Base-by-base conservation (phyloP, 2,329 filamentous ascomycete genomes). In the Verticillium longisporum region DNA sequence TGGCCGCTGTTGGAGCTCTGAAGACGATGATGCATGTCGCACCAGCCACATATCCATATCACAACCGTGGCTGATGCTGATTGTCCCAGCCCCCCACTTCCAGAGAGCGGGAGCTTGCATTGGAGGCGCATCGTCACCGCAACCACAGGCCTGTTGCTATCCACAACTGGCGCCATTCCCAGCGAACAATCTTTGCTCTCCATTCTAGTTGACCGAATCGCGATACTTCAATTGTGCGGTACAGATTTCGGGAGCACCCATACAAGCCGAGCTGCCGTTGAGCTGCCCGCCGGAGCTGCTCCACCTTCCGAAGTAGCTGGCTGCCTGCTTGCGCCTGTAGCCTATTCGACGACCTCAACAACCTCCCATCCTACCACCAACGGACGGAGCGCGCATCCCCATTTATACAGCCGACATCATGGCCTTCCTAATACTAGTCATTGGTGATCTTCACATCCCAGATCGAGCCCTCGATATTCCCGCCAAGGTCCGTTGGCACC, bases 361-460 rank as follows among this genome's bases (percentile, higher is more conserved):
- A 36, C 32, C 7, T 13, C 26, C 26, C 31, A 61, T 58, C 58
- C 55, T 26, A 26, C 38, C 41, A 53, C n/a, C 45, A 45, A 15
- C 18, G 33, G 14, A 50, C n/a, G 41, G 21, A 50, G 41, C 41
- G n/a, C 41, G 21, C 21, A 31, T 45, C 31, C 54, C 55, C 38
- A 18, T 15, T 6, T 15, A 18, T 55, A 56, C 18, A 21, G 37
- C 56, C 58, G 31, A 53, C 69, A 89, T 86, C 81, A 92, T 94
- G 80, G 91, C 92, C 66, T 91, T 94, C 77, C 83, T 97, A 68
- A 92, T 96, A 72, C 85, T 97, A 73, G 91, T 95, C 72, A 91
- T 97, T 68, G 92, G 92, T 74, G 92, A 97, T 79, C 86, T 97
- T 60, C 92, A 96, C 80, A 96, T 97, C 77, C 92, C 92, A 69